A percentile compares a stretch with the other conserved stretches of the same genome.
Evolutionary conservation across 805 yeast species (phyloP).

Genomic region (Lachancea meyersii): DNA sequence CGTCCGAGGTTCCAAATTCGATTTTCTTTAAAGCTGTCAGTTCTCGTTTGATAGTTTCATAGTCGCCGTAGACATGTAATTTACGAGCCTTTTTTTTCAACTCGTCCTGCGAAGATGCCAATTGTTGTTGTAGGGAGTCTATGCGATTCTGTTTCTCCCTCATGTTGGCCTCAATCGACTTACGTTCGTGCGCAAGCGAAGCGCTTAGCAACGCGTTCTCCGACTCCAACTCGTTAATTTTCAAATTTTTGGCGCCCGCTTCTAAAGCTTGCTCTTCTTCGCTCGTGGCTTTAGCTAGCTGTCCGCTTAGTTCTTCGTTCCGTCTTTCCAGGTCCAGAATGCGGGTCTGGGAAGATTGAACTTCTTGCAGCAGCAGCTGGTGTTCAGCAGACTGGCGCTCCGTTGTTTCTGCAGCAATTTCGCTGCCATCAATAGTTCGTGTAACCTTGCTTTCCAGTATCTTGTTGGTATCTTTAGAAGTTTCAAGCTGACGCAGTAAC

Average conservation of each 20-base stretch:
- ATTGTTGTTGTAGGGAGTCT: constrained; percentile 41
- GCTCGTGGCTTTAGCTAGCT: constrained; percentile 50
- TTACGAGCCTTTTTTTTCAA: constrained; percentile 44
- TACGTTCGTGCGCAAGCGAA: constrained; percentile 27
- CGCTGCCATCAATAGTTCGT: constrained; percentile 35
- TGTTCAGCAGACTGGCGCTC: constrained; percentile 41
- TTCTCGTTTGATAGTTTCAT: constrained; percentile 76
- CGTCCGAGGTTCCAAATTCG: constrained; percentile 56
- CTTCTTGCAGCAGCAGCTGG: constrained; percentile 66
- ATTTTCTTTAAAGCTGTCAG: constrained; percentile 64
- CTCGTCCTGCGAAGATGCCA: constrained; percentile 44
- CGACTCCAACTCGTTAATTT: constrained; percentile 52
- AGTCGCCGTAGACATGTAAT: constrained; percentile 53
- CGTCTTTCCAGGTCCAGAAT: constrained; percentile 67
- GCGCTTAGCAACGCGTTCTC: constrained; percentile 50
- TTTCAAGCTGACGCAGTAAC: constrained; percentile 44
- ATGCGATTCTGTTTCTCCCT: constrained; percentile 30
- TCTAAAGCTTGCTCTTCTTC: constrained; percentile 38
- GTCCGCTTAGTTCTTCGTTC: constrained; percentile 66
- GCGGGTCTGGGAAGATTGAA: constrained; percentile 63
- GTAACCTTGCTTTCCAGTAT: constrained; percentile 67
- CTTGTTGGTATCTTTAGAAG: constrained; percentile 49
- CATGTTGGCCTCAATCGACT: constrained; percentile 12
- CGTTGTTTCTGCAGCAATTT: constrained; percentile 9
- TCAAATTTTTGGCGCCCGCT: constrained; percentile 36